These are phyloP conservation scores for Elasticomyces elasticus DNA, from an alignment of 495 filamentous ascomycete species.

Conservation along the genomic window DNA sequence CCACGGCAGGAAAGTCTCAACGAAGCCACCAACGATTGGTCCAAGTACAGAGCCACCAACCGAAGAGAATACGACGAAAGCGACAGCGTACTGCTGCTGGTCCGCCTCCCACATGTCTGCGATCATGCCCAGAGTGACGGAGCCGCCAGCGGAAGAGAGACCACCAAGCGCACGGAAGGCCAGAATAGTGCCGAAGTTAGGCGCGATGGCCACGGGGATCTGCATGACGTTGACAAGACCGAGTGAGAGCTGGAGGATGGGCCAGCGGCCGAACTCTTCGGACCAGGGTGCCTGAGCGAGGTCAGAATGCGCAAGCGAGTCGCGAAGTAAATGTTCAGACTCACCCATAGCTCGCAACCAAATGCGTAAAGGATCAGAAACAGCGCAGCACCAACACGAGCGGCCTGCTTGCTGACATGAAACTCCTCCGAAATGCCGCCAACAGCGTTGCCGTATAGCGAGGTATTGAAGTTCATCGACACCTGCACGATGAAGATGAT, in stretches of 20 bases:
- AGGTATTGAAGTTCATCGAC: slow-evolving; percentile 81
- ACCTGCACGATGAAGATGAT: slow-evolving; percentile 69
- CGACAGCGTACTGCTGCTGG: slow-evolving; percentile 62
- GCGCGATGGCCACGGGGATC: slow-evolving; percentile 59
- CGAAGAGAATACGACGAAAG: slow-evolving; percentile 65
- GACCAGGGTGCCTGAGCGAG: slow-evolving; percentile 39
- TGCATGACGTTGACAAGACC: slow-evolving; percentile 67
- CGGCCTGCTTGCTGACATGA: slow-evolving; percentile 52
- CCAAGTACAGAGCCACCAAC: slow-evolving; percentile 68
- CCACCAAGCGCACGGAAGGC: slow-evolving; percentile 59
- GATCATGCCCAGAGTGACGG: slow-evolving; percentile 73
- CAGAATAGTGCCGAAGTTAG: slow-evolving; percentile 57
- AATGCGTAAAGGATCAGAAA: slow-evolving; percentile 69
- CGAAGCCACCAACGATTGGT: slow-evolving; percentile 69
- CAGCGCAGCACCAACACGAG: slow-evolving; percentile 55
- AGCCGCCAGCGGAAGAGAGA: slow-evolving; percentile 63
- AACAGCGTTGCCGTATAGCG: slow-evolving; percentile 59
- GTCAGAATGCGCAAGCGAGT: neutral
- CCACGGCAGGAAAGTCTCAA: slow-evolving; percentile 57
- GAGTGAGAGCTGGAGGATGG: slow-evolving; percentile 59
- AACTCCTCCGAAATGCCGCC: slow-evolving; percentile 52
- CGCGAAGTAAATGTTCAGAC: neutral
- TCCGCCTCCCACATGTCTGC: slow-evolving; percentile 71
- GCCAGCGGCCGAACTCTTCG: slow-evolving; percentile 68
- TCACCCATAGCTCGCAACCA: slow-evolving; percentile 67